Evolutionary conservation across 78 protist genomes (phyloP).

Genomic region (Dictyostelium firmibasis): DNA sequence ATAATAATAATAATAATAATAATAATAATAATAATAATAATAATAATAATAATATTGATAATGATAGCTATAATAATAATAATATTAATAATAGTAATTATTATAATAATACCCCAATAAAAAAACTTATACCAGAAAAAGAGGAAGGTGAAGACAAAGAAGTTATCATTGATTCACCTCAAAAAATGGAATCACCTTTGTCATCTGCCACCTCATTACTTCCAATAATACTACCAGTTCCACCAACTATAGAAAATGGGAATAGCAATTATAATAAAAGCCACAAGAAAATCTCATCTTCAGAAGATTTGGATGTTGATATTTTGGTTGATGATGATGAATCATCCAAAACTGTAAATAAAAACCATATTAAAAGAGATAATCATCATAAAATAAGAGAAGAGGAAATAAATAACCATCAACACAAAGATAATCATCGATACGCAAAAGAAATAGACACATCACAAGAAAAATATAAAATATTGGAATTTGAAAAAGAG

Average conservation of each 20-base stretch:
- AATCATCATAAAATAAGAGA: too few relatives aligned
- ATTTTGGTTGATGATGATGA: constrained; percentile 28
- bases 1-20: not conserved
- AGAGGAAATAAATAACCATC: not conserved
- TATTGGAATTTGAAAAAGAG: not conserved
- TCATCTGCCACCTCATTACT: not conserved
- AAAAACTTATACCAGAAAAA: not conserved
- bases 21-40: not conserved
- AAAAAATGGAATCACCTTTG: not conserved
- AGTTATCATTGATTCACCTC: constrained; percentile 7
- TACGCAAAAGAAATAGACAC: not conserved
- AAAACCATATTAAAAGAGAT: not conserved
- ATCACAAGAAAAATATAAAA: not conserved
- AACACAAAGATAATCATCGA: too few relatives aligned
- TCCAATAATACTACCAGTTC: not conserved
- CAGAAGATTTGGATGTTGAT: constrained; percentile 54
- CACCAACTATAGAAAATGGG: not conserved
- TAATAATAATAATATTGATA: not conserved
- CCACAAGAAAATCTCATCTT: not conserved
- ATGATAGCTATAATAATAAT: not conserved
- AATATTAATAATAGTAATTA: not conserved
- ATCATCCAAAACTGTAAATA: not conserved
- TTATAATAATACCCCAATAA: not conserved
- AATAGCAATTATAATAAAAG: not conserved
- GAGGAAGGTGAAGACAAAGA: constrained; percentile 1